Evolutionary conservation across 495 filamentous ascomycete genomes (phyloP).

Genomic region (Talaromyces thailandensis): DNA sequence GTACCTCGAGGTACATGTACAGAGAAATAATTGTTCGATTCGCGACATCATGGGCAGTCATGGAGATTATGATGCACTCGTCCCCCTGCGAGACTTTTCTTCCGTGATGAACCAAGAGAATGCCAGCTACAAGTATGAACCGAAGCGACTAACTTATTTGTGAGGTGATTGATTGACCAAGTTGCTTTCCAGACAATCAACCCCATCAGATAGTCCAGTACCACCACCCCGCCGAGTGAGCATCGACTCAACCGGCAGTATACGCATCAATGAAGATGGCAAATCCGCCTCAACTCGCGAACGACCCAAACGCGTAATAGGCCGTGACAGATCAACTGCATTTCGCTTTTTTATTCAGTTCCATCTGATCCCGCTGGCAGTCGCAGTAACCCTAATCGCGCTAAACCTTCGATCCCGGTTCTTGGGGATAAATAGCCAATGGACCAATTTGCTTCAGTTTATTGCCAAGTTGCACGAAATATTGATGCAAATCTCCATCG

Average conservation of each 20-base stretch:
- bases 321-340: neutral
- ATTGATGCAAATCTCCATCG: constrained; percentile 1
- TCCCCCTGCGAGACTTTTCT: neutral
- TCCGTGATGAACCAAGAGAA: neutral
- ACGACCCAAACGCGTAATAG: neutral
- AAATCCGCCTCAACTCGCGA: neutral
- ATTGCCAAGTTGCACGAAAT: constrained; percentile 1
- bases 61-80: neutral
- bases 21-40: neutral
- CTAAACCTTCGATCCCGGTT: neutral
- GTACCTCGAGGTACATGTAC: neutral
- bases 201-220: neutral
- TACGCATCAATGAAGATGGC: constrained; percentile 1
- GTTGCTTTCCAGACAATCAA: neutral
- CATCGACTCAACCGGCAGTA: constrained; percentile 2
- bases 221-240: neutral
- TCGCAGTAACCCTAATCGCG: neutral
- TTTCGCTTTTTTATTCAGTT: neutral
- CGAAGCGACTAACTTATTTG: neutral
- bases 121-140: neutral
- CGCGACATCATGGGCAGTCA: neutral
- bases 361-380: neutral
- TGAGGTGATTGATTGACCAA: neutral
- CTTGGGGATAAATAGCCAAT: neutral
- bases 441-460: neutral